Base-by-base conservation (phyloP, 208 protist genomes). In the Phytomonas sp. region DNA sequence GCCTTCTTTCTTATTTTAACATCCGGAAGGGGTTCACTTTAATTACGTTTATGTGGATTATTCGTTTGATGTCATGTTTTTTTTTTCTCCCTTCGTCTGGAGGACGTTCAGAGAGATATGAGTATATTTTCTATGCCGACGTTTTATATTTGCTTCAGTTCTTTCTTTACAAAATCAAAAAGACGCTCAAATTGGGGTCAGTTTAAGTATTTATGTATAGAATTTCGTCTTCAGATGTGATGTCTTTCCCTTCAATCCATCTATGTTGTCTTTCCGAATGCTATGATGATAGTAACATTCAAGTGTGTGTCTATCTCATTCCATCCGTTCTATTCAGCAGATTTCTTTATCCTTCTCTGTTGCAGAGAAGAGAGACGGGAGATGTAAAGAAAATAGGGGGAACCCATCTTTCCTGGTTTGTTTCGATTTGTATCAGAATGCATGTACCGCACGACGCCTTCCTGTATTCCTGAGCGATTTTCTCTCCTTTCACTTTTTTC, bases 41-140 rank as follows among this genome's bases (percentile, higher is more conserved):
- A 33, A 28, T 51, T 51, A 4, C 4, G 20, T 2, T 20, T 51
- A 51, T 51, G 34, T 66, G 68, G 32, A 51, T 67, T 30, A 31
- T 28, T 63, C 65, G 31, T 68, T 66, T 60, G 40, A 43, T 3
- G 62, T 67, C 46, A 67, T 46, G 37, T 68, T 62, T 70, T 68
- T 68, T 73, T 46, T 53, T 64, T 68, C 30, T 63, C 20, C 20
- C 31, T 43, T 68, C 64, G 30, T 68, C 40, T 51, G 40, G 20
- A 51, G 13, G 40, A 51, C 7, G 9, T 15, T 23, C 13, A 15
- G 1, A 51, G 40, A 20, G 3, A 51, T 15, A 31, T 61, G 28
- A 67, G 29, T 31, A 28, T 51, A 37, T 66, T 70, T 69, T 70
- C 51, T 59, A 6, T 53, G 51, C 1, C 20, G 15, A 60, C 4